These are phyloP conservation scores for Gymnopilus junonius DNA, from an alignment of 768 basidiomycete species.

Conservation along the genomic window DNA sequence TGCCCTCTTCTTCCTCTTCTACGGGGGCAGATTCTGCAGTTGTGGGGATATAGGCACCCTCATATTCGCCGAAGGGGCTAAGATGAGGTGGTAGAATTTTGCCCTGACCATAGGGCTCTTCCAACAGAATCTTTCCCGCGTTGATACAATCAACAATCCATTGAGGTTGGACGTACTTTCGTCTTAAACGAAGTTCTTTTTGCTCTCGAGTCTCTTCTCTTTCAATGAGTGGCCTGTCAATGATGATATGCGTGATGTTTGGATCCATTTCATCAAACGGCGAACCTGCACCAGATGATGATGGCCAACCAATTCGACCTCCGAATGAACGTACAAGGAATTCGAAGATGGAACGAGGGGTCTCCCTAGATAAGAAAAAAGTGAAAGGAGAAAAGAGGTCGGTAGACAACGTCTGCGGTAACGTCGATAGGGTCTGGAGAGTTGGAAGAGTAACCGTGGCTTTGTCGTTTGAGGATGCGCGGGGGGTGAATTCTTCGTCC, in stretches of 20 bases:
- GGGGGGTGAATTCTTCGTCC: conserved; percentile 73
- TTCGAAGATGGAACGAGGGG: conserved; percentile 89
- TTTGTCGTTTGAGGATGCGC: conserved; percentile 50
- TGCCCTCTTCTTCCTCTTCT: conserved; percentile 31
- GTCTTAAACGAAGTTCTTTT: conserved; percentile 62
- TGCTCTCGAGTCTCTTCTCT: conserved; percentile 59
- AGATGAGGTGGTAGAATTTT: conserved; percentile 90
- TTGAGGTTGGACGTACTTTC: conserved; percentile 95
- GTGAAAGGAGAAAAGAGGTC: conserved; percentile 83
- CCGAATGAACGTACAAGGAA: conserved; percentile 93
- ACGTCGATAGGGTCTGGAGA: conserved; percentile 63
- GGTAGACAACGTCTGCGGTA: conserved; percentile 60
- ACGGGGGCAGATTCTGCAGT: conserved; percentile 26
- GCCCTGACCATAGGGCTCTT: conserved; percentile 87
- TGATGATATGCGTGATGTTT: conserved; percentile 92
- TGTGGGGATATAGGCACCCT: conserved; percentile 76
- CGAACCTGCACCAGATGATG: conserved; percentile 81
- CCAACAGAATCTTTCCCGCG: conserved; percentile 78
- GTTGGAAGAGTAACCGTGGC: conserved; percentile 64
- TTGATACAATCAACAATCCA: conserved; percentile 99
- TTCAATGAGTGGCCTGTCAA: conserved; percentile 79
- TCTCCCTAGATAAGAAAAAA: conserved; percentile 94
- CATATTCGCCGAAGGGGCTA: conserved; percentile 89
- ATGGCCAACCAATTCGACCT: conserved; percentile 89
- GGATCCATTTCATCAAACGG: conserved; percentile 78